Conservation (phyloP, 2,329 filamentous ascomycete species). For the Phyllosticta citriasiana region DNA sequence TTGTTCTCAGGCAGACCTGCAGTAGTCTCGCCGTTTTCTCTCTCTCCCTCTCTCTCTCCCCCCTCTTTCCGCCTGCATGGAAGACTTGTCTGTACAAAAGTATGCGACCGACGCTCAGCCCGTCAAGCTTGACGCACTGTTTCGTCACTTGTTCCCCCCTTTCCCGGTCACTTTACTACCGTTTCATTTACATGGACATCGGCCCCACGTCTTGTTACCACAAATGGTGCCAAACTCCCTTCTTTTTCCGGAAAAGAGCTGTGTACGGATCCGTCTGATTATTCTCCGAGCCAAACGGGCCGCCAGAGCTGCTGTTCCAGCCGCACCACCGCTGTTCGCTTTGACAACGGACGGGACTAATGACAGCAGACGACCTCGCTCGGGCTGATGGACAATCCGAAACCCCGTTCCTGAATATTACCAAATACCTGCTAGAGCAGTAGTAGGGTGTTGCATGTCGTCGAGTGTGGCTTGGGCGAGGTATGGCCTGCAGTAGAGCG, state of each 20-base stretch:
- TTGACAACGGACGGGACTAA: neutral
- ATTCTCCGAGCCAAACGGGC: neutral
- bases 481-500: neutral
- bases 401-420: neutral
- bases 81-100: neutral
- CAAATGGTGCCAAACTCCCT: neutral
- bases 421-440: neutral
- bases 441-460: neutral
- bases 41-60: neutral
- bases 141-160: neutral
- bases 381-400: neutral
- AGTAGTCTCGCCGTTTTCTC: neutral
- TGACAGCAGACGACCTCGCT: too few relatives aligned
- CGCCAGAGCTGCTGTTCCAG: neutral
- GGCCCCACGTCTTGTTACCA: neutral
- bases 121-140: neutral
- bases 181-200: neutral
- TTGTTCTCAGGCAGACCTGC: neutral
- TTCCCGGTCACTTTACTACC: neutral
- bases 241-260: neutral
- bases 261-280: neutral
- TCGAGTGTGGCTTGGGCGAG: neutral
- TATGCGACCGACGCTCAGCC: neutral
- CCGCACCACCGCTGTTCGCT: neutral
- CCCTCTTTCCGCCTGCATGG: neutral